These are phyloP conservation scores for Lecanosticta acicola DNA, from an alignment of 2,329 filamentous ascomycete genomes.

Conservation along the genomic window DNA sequence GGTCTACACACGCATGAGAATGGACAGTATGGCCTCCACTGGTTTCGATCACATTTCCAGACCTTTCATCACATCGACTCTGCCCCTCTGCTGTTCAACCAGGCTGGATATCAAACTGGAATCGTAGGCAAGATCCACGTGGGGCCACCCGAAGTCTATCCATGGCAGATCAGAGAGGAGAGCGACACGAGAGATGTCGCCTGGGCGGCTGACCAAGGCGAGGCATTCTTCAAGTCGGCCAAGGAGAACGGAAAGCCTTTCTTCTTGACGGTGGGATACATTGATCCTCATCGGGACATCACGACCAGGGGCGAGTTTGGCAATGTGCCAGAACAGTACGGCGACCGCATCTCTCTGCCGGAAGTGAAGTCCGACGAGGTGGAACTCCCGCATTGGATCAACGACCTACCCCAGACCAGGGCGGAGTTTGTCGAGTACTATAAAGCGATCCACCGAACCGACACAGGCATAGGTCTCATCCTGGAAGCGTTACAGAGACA, in stretches of 20 bases:
- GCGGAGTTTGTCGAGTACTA: slow-evolving; percentile 41
- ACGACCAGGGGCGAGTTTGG: slow-evolving; percentile 39
- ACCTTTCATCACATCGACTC: slow-evolving; percentile 44
- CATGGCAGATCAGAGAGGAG: slow-evolving; percentile 40
- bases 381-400: slow-evolving; percentile 40
- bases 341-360: slow-evolving; percentile 6
- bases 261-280: slow-evolving; percentile 44
- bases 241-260: slow-evolving; percentile 35
- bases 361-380: slow-evolving; percentile 32
- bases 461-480: slow-evolving; percentile 40
- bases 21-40: slow-evolving; percentile 44
- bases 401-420: slow-evolving; percentile 38
- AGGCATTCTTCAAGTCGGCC: slow-evolving; percentile 36
- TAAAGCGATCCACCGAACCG: slow-evolving; percentile 38
- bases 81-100: slow-evolving; percentile 36
- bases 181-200: slow-evolving; percentile 43
- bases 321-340: slow-evolving; percentile 34
- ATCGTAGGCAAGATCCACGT: slow-evolving; percentile 49
- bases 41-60: slow-evolving; percentile 39
- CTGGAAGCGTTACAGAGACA: slow-evolving; percentile 32
- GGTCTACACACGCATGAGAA: slow-evolving; percentile 47
- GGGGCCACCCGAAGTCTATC: slow-evolving; percentile 37
- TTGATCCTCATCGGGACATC: slow-evolving; percentile 44
- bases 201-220: slow-evolving; percentile 36
- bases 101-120: slow-evolving; percentile 41